These are phyloP conservation scores for Globisporangium megalacanthum DNA, from an alignment of 352 stramenopile genomes.

Conservation along the genomic window DNA sequence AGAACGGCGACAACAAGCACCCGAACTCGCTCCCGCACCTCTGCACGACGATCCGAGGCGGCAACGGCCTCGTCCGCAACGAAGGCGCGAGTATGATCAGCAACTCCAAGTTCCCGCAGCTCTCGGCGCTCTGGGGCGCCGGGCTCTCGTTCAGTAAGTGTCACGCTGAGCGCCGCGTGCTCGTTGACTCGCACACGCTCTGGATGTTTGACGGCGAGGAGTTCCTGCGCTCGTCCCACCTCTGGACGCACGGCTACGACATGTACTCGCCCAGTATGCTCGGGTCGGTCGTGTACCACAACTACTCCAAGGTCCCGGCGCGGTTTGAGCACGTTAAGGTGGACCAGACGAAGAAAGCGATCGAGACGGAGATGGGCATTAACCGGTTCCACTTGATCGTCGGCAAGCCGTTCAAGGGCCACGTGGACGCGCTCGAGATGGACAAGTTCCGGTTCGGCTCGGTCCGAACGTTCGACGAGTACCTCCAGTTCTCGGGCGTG, in stretches of 20 bases:
- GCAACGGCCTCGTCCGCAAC: conserved; percentile 63
- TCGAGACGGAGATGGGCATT: conserved; percentile 43
- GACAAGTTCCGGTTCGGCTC: conserved; percentile 52
- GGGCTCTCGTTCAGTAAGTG: conserved; percentile 84
- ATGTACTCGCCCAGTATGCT: conserved; percentile 59
- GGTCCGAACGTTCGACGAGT: conserved; percentile 50
- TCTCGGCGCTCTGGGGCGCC: conserved; percentile 69
- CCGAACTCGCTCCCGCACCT: conserved; percentile 60
- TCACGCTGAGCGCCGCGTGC: conserved; percentile 68
- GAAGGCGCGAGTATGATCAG: conserved; percentile 79
- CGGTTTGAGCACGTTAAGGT: conserved; percentile 55
- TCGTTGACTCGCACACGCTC: conserved; percentile 72
- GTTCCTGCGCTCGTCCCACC: conserved; percentile 50
- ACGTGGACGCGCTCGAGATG: conserved; percentile 54
- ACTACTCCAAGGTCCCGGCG: conserved; percentile 66
- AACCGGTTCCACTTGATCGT: conserved; percentile 59
- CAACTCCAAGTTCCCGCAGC: conserved; percentile 61
- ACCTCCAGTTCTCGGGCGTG: conserved; percentile 55
- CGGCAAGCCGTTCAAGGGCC: conserved; percentile 49
- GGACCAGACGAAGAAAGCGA: conserved; percentile 29
- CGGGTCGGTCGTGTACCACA: conserved; percentile 66
- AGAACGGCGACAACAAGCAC: conserved; percentile 71
- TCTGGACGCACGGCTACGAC: conserved; percentile 68
- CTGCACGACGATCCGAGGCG: conserved; percentile 68
- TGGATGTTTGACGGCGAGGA: conserved; percentile 78